Conservation (phyloP, 768 basidiomycete species). For the Leccinum rimulosum region DNA sequence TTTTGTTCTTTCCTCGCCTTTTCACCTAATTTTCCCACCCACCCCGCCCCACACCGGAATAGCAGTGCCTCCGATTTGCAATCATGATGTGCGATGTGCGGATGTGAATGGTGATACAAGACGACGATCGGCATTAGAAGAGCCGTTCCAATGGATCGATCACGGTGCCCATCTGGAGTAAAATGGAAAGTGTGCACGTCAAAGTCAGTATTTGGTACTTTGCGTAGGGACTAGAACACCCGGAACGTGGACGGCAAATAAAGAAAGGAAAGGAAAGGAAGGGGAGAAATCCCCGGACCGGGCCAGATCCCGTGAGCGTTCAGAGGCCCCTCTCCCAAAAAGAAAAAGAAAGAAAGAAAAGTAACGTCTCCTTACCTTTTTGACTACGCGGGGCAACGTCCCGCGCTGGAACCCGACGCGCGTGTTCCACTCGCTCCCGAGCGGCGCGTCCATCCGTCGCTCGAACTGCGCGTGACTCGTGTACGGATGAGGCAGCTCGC, state of each 20-base stretch:
- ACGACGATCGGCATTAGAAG: slow-evolving; percentile 18
- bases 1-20: background rate
- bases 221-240: background rate
- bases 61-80: background rate
- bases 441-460: slow-evolving; percentile 71
- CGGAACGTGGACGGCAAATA: background rate
- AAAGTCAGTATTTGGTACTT: background rate
- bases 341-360: background rate
- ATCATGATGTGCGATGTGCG: background rate
- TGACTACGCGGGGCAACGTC: slow-evolving; percentile 81
- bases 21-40: background rate
- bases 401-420: slow-evolving; percentile 78
- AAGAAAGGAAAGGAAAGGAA: background rate
- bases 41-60: background rate
- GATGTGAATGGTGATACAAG: background rate
- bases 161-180: slow-evolving; percentile 61
- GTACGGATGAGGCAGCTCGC: slow-evolving; percentile 93
- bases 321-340: background rate
- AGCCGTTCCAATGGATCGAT: slow-evolving; percentile 68
- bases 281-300: background rate
- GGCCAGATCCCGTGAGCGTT: background rate
- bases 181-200: slow-evolving; percentile 1
- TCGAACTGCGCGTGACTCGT: slow-evolving; percentile 93
- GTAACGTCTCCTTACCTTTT: slow-evolving; percentile 55
- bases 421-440: slow-evolving; percentile 95